Evolutionary conservation across 805 yeast species (phyloP).

Genomic region (Candida vartiovaarae): DNA sequence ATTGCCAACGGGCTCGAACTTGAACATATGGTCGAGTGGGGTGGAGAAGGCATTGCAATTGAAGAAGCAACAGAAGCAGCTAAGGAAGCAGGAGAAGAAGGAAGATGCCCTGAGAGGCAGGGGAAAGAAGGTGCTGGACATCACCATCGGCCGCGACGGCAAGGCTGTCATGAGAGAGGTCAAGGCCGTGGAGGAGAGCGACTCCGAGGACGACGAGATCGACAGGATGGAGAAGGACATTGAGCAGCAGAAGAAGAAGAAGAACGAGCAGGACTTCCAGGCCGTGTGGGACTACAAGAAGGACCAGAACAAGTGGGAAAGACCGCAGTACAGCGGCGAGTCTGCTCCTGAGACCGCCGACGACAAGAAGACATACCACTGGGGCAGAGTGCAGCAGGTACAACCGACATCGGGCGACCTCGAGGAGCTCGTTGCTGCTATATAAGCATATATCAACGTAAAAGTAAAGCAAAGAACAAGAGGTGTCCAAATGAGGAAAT

Average conservation of each 20-base stretch:
- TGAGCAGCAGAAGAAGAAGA: slow-evolving; percentile 28
- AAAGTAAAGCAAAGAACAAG: no score
- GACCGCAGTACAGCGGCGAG: slow-evolving; percentile 36
- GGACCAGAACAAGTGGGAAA: slow-evolving; percentile 49
- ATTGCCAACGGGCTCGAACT: slow-evolving; percentile 41
- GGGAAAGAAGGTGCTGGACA: slow-evolving; percentile 67
- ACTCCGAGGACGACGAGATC: slow-evolving; percentile 28
- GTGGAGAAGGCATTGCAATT: slow-evolving; percentile 82
- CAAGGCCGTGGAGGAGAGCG: slow-evolving; percentile 16
- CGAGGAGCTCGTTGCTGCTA: not conserved
- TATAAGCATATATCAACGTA: not conserved
- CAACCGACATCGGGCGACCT: not conserved
- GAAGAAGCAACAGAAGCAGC: slow-evolving; percentile 74
- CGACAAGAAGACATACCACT: not conserved
- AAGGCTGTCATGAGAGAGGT: slow-evolving; percentile 52
- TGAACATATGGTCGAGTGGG: slow-evolving; percentile 74
- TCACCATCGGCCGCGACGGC: slow-evolving; percentile 70
- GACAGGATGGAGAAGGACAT: slow-evolving; percentile 23
- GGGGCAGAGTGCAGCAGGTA: slow-evolving; percentile 10
- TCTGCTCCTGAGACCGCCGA: not conserved
- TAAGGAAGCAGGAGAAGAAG: slow-evolving; percentile 54
- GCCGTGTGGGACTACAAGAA: slow-evolving; percentile 55
- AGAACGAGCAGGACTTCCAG: slow-evolving; percentile 26
- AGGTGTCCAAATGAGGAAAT: no score
- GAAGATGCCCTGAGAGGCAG: slow-evolving; percentile 61